A percentile compares a stretch with the other conserved stretches of the same genome.
Evolutionary conservation across 2,329 filamentous ascomycete species (phyloP).

Genomic region (Ascochyta pisi): DNA sequence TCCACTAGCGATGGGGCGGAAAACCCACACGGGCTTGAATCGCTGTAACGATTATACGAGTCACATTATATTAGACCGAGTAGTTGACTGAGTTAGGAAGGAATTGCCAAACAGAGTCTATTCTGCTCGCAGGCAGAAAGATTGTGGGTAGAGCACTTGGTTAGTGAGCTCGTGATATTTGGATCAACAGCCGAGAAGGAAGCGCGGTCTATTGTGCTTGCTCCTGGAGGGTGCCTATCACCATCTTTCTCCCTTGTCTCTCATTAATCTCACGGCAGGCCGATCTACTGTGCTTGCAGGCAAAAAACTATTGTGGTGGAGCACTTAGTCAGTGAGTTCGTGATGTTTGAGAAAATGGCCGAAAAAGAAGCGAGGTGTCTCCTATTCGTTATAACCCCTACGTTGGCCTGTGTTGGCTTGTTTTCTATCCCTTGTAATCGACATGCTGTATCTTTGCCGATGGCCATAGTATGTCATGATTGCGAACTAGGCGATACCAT

Average conservation of each 20-base stretch:
- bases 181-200: neutral
- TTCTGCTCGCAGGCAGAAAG: neutral
- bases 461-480: constrained; percentile 1
- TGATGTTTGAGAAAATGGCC: too few species aligned
- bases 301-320: too few species aligned
- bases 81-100: constrained; percentile 1
- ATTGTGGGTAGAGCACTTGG: constrained; percentile 8
- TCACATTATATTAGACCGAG: constrained; percentile 9
- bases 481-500: constrained; percentile 5
- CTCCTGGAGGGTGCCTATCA: neutral
- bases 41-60: constrained; percentile 2
- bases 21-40: constrained; percentile 3
- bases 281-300: too few species aligned
- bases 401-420: constrained; percentile 5
- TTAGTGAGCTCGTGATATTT: constrained; percentile 8
- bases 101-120: constrained; percentile 1
- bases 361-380: constrained; percentile 7
- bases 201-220: neutral
- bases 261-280: neutral
- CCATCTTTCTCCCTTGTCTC: neutral
- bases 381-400: constrained; percentile 4
- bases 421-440: constrained; percentile 2
- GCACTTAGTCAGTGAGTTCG: too few species aligned
- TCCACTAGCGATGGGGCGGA: constrained; percentile 3
- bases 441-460: constrained; percentile 4